Percentiles rank a stretch among this genome's conserved stretches.
phyloP scores from a whole-genome alignment of 2,329 filamentous ascomycete species.

The Zasmidium citrigriseum region DNA sequence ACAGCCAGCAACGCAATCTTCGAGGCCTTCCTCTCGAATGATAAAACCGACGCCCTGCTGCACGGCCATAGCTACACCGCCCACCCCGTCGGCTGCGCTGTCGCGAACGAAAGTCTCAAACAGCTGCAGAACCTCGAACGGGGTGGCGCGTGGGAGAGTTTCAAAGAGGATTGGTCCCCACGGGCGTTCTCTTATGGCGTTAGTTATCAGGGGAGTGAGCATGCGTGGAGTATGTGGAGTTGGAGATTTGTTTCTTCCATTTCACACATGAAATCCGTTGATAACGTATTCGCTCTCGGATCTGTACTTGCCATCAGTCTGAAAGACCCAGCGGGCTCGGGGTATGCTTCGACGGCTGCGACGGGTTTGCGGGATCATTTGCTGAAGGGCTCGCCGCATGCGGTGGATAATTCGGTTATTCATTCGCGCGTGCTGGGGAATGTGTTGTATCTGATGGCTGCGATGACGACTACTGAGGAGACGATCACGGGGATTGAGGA shows the following conservation, averaged over 20 bases:
- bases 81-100: constrained; percentile 76
- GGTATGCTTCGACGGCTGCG: constrained; percentile 60
- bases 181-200: constrained; percentile 6
- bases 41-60: constrained; percentile 76
- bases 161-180: constrained; percentile 52
- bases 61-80: constrained; percentile 89
- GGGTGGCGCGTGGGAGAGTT: constrained; percentile 58
- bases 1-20: constrained; percentile 75
- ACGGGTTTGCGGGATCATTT: constrained; percentile 54
- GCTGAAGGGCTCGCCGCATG: constrained; percentile 34
- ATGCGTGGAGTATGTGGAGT: constrained; percentile 72
- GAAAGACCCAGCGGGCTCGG: constrained; percentile 48
- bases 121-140: constrained; percentile 62
- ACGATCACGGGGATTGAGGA: constrained; percentile 44
- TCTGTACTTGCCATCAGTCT: constrained; percentile 70
- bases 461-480: constrained; percentile 50
- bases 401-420: constrained; percentile 44
- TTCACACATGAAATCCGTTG: constrained; percentile 59
- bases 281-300: constrained; percentile 71
- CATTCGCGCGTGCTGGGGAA: constrained; percentile 64
- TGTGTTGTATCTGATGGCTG: constrained; percentile 63
- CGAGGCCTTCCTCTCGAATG: constrained; percentile 66
- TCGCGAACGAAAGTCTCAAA: constrained; percentile 67
- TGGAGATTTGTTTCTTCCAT: constrained; percentile 59
- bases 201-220: constrained; percentile 4